Conservation (phyloP, 169 alveolate species). For the Plasmodium relictum region DNA sequence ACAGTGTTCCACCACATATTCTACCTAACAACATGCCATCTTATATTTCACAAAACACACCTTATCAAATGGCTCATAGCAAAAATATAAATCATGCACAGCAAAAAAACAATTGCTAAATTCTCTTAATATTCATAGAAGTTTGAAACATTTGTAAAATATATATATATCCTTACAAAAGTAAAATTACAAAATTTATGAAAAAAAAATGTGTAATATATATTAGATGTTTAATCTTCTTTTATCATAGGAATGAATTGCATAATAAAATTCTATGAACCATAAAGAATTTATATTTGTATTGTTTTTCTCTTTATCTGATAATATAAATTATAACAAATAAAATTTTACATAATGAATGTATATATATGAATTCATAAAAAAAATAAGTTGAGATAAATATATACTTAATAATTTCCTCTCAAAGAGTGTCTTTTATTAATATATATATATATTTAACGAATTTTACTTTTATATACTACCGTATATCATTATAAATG, state of each 20-base stretch:
- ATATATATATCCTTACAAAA: neutral
- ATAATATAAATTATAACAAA: neutral
- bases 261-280: too few relatives aligned
- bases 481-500: neutral
- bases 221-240: too few relatives aligned
- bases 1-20: slow-evolving; percentile 14
- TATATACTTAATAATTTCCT: too few relatives aligned
- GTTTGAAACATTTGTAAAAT: too few relatives aligned
- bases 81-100: slow-evolving; percentile 38
- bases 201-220: neutral
- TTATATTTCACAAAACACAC: slow-evolving; percentile 16
- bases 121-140: too few relatives aligned
- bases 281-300: neutral
- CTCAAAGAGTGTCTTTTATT: too few relatives aligned
- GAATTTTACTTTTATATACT: too few relatives aligned
- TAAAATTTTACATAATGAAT: too few relatives aligned
- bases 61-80: slow-evolving; percentile 24
- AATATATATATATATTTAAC: too few relatives aligned
- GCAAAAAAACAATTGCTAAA: slow-evolving; percentile 13
- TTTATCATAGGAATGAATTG: too few relatives aligned
- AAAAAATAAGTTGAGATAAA: too few relatives aligned
- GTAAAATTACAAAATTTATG: neutral
- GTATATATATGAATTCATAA: too few relatives aligned
- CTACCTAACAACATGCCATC: slow-evolving; percentile 14
- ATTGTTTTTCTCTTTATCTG: neutral